Base-by-base conservation (phyloP, 129 eudicot species). In the Tagetes patula region DNA sequence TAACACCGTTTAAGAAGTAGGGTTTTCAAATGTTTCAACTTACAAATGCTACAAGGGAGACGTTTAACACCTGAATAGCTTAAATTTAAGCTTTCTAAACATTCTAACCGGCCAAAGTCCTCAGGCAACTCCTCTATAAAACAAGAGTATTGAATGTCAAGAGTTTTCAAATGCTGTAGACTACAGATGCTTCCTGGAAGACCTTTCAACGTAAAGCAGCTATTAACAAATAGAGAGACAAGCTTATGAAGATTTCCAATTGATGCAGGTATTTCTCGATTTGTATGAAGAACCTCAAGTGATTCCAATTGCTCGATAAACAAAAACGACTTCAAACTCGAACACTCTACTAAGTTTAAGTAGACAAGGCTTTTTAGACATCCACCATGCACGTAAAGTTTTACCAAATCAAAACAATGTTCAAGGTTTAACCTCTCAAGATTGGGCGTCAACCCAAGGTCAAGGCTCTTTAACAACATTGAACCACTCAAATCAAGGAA, bases 211-310 rank as follows among this genome's bases (percentile, higher is more conserved):
- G 12, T 12, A 8, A 0, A 0, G 31, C 67, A 61, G 4, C 0
- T 0, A 37, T 5, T 0, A 0, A 61, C 14, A 61, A 8, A 1
- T 10, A 61, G 20, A 61, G 5, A 36, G 30, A 36, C 46, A 61
- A 61, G 67, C 43, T 36, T 63, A 12, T 63, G 48, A 63, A 63
- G 48, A 63, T 63, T 37, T 39, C 48, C 69, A 64, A 64, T 64
- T 39, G 69, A 64, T 64, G 48, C 38, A 48, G 69, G 69, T 39
- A 63, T 0, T 39, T 63, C 49, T n/a, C 1, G 1, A 6, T 0
- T 0, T 0, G 4, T 4, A 55, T 20, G 0, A 55, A 55, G 61
- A 55, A 55, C 2, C 61, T 67, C 2, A 7, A 80, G 83, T 33
- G 48, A 46, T 59, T 59, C 42, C 68, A 80, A 38, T 0, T 49